phyloP scores from a whole-genome alignment of 1,284 basidiomycete genomes.

The Rhodotorula sp. region DNA sequence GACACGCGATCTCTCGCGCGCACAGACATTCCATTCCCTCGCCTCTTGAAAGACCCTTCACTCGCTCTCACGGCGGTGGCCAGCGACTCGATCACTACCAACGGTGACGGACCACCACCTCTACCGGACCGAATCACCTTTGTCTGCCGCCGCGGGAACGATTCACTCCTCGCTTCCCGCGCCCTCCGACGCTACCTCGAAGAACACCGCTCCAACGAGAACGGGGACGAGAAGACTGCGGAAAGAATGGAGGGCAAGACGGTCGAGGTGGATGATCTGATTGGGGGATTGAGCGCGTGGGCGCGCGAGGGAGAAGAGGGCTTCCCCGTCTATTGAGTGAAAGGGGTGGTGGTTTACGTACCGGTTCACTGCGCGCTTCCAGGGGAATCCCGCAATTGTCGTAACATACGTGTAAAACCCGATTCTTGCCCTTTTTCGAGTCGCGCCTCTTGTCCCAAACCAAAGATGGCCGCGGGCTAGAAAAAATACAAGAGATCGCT shows the following conservation, averaged over 20 bases:
- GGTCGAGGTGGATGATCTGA: constrained; percentile 62
- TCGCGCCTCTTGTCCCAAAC: no score
- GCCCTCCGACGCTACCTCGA: constrained; percentile 54
- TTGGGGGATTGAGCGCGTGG: constrained; percentile 62
- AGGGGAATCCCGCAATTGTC: no score
- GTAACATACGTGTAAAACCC: no score
- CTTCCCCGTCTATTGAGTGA: constrained; percentile 70
- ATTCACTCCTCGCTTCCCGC: constrained; percentile 80
- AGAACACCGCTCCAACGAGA: constrained; percentile 28
- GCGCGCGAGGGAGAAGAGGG: constrained; percentile 29
- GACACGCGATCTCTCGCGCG: not conserved
- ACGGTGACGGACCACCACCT: constrained; percentile 3
- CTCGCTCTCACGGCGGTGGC: constrained; percentile 20
- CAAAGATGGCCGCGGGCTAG: no score
- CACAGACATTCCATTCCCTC: constrained; percentile 66
- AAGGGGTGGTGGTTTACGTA: no score
- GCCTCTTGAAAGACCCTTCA: constrained; percentile 61
- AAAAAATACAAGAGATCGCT: no score
- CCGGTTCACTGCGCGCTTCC: no score
- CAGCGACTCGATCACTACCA: constrained; percentile 13
- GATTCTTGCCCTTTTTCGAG: no score
- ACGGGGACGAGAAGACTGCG: constrained; percentile 18
- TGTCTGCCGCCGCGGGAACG: constrained; percentile 86
- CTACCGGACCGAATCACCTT: constrained; percentile 55
- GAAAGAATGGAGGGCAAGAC: not conserved